Evolutionary conservation across 177 flowering plant species (phyloP), one percentile per base, ranked within the genome.

Genomic region (Vitis hybrid): DNA sequence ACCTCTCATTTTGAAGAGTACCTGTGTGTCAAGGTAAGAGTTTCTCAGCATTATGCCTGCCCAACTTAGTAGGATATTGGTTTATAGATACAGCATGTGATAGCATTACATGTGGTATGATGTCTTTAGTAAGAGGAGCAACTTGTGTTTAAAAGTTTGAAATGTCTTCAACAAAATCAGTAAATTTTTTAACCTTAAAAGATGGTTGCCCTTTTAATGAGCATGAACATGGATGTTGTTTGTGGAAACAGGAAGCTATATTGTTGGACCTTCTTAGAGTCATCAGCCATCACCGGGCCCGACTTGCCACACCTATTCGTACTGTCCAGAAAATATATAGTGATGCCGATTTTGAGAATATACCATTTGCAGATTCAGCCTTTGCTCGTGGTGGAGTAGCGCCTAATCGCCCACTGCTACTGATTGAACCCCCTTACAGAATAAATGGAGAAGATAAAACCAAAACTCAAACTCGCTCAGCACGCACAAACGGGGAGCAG

Each of bases 251-350:
- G 99, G 99, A 95, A 87, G 89, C 88, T 51, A 85, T 95, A 75
- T 71, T 95, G 66, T 75, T 92, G 83, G 99, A 95, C 81, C 97
- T 95, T 68, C 89, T 95, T 33, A 86, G 98, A 78, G 98, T 95
- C 69, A 88, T 95, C 74, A 88, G 93, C 74, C 99, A 95, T 82
- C 99, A 95, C 72, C 84, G 90, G 8, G 99, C 98, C n/a, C 85
- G 98, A 57, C 91, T 95, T 70, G 98, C 99, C 52, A 93, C 99
- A 31, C 98, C 98, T 52, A 88, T 95, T 67, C 97, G 98, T 31
- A 91, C 97, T 4, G 77, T 94, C 70, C 97, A 92, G 81, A 94
- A 92, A 79, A 76, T 87, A 62, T 84, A 84, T 33, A 84, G 78
- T 66, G 96, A 95, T 33, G 75, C 89, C 6, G 98, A 93, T 72